Evolutionary conservation across 2,329 filamentous ascomycete species (phyloP).

Genomic region (Juglanconis juglandina): DNA sequence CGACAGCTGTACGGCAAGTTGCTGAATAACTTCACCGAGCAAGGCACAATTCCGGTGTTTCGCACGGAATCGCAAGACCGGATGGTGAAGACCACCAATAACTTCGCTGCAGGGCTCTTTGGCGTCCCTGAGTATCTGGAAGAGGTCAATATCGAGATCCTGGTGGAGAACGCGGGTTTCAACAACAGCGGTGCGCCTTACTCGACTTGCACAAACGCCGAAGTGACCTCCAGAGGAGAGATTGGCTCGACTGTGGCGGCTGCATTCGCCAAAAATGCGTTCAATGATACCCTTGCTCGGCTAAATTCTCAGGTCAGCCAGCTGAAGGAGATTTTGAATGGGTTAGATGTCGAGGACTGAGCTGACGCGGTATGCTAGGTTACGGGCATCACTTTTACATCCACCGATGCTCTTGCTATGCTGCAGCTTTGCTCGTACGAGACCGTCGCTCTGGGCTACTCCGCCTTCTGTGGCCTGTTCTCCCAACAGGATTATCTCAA

Average conservation of each 20-base stretch:
- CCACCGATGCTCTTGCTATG: conserved; percentile 36
- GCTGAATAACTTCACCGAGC: conserved; percentile 40
- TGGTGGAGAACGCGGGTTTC: conserved; percentile 27
- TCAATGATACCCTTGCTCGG: conserved; percentile 27
- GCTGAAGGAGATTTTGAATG: background rate
- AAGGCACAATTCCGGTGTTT: conserved; percentile 36
- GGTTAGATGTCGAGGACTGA: background rate
- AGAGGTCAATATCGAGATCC: conserved; percentile 32
- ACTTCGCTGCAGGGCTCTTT: conserved; percentile 32
- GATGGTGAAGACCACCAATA: conserved; percentile 32
- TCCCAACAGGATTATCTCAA: conserved; percentile 39
- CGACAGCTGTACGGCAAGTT: conserved; percentile 40
- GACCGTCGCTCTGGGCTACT: conserved; percentile 38
- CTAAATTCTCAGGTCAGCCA: conserved; percentile 26
- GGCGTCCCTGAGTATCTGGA: conserved; percentile 31
- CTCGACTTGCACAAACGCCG: conserved; percentile 26
- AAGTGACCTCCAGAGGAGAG: conserved; percentile 21
- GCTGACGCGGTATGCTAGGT: conserved; percentile 13
- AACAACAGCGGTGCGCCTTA: conserved; percentile 31
- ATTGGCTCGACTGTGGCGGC: conserved; percentile 25
- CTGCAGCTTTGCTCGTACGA: conserved; percentile 35
- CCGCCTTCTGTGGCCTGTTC: conserved; percentile 39
- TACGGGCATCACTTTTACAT: conserved; percentile 28
- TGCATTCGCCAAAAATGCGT: conserved; percentile 24
- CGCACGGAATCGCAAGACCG: conserved; percentile 30